Percentiles rank a stretch among this genome's conserved stretches.
These are phyloP conservation scores for Dioscorea alata DNA, from an alignment of 106 monocot species.

Conservation along the genomic window DNA sequence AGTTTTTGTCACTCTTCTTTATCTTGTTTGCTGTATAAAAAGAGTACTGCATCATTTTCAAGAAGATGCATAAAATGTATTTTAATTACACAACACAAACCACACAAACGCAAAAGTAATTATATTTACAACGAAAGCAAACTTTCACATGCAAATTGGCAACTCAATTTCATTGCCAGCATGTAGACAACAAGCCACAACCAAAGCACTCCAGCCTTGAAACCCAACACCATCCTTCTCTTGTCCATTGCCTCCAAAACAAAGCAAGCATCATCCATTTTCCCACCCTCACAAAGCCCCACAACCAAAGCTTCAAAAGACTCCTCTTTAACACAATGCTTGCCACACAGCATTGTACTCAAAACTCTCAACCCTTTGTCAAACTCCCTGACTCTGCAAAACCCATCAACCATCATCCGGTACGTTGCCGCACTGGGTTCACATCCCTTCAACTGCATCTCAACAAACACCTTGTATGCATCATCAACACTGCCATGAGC, in stretches of 20 bases:
- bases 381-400: conserved; percentile 50
- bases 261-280: conserved; percentile 48
- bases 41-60: too few species aligned
- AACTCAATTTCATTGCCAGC: not conserved
- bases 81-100: too few species aligned
- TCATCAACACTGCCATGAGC: conserved; percentile 41
- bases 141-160: too few species aligned
- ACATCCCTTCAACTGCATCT: conserved; percentile 67
- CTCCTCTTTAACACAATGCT: conserved; percentile 57
- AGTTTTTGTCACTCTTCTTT: too few species aligned
- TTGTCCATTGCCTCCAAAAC: conserved; percentile 78
- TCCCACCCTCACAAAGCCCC: conserved; percentile 49
- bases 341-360: conserved; percentile 55
- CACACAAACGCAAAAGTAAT: too few species aligned
- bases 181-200: conserved; percentile 12
- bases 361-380: conserved; percentile 58
- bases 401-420: conserved; percentile 78
- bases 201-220: conserved; percentile 44
- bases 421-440: conserved; percentile 56
- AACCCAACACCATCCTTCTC: conserved; percentile 33
- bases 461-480: conserved; percentile 76
- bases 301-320: conserved; percentile 45
- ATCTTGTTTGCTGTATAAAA: too few species aligned
- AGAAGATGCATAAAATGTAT: too few species aligned
- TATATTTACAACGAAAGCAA: too few species aligned